Base-by-base conservation (phyloP, 2,329 filamentous ascomycete genomes). In the Fusarium haematococcum region DNA sequence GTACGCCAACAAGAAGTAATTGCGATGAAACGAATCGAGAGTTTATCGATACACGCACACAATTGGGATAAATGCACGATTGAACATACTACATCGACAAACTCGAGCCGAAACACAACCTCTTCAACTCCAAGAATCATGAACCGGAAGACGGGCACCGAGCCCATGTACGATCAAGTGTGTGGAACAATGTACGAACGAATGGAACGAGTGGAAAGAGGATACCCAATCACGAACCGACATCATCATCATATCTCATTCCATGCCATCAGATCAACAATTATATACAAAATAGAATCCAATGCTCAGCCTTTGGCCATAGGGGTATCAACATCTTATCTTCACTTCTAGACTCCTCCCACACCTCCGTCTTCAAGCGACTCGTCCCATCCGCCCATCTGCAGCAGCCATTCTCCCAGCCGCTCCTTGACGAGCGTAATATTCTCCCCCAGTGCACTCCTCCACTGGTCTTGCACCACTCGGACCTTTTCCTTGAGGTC, bases 401-500 rank as follows among this genome's bases (percentile, higher is more conserved):
- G 89, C 71, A 94, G 83, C 76, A 98, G 86, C 85, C 91, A 95
- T 33, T 88, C 88, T 63, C 92, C 91, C 0, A 98, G 92, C 62
- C 93, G 87, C 80, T 91, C 90, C 83, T 94, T 96, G 71, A 95
- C 91, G 18, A 87, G 88, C 70, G 89, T 90, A 76, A 98, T 88
- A 65, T 91, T 90, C 71, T 92, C 91, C 1, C 95, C 96, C n/a
- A 98, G 86, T 6, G 94, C 95, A 78, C 95, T 94, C 39, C 89
- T 87, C 96, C 97, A 98, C 83, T 97, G 95, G 64, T 95, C 93
- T 83, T 98, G 95, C 37, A 98, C 94, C 73, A 95, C 91, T 35
- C 92, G 90, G 2, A 98, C 97, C 83, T 97, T 97, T 79, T 98
- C 96, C 84, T 98, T 97, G 75, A 98, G 83, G 79, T 98, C 96